Evolutionary conservation across 768 basidiomycete genomes (phyloP), one percentile per base, ranked within the genome.

Genomic region (Mycena indigotica): DNA sequence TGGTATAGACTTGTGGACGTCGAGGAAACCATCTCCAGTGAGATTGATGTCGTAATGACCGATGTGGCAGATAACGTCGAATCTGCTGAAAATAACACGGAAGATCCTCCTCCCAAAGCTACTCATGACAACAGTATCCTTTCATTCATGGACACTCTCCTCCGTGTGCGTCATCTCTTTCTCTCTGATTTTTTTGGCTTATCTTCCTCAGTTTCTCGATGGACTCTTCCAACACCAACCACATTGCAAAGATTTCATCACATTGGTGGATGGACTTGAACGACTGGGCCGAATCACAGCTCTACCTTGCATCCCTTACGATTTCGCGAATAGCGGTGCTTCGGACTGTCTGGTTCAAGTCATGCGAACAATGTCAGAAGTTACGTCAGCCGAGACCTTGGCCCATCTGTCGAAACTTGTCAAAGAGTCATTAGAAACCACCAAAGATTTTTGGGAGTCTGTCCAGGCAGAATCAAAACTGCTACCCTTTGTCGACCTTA

Each of bases 161-260:
- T 89, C 55, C 81, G 90, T 66, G 92, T 92, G 71, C 72, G 84
- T 67, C 23, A 26, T 30, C 29, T n/a, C 41, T 15, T 25, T 23
- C 49, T 39, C 1, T 55, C 54, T 29, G 21, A 59, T 6, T 39
- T 40, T 19, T 39, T 52, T 23, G 40, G 21, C 55, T 15, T 21
- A 23, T 60, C 50, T n/a, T 35, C 50, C 28, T 12, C 64, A 95
- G 93, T 95, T 97, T 72, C 80, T 95, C 53, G 93, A 95, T 70
- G 95, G 97, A 5, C 80, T 98, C 39, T 95, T 98, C 76, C 94
- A 95, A 66, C 95, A 96, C 68, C 80, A 86, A 1, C 84, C 86
- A 23, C 92, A 98, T 70, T 91, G 91, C 77, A 86, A 86, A 62
- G 96, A 98, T 64, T 98, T 98, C 70, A 84, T 97, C 58, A 75